Evolutionary conservation across 768 basidiomycete species (phyloP).

Genomic region (Mycena kentingensis): DNA sequence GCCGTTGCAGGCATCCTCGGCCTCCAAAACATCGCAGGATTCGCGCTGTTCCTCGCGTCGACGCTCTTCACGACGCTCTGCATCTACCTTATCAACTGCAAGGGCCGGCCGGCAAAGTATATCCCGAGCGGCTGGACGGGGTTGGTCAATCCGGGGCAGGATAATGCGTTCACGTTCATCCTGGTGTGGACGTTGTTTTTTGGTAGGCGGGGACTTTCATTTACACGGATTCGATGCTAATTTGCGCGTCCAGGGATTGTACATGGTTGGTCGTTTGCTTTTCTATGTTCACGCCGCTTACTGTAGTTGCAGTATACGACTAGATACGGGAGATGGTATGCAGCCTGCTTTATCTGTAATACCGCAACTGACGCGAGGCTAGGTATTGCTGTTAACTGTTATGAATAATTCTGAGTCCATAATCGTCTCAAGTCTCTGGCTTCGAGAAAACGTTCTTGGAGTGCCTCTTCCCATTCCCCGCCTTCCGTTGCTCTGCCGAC

Average conservation of each 20-base stretch:
- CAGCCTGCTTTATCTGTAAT: too few species aligned
- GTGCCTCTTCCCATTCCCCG: too few species aligned
- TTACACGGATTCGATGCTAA: background rate
- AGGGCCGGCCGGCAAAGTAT: conserved; percentile 62
- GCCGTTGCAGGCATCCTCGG: conserved; percentile 89
- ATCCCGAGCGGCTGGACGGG: conserved; percentile 64
- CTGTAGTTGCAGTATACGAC: too few species aligned
- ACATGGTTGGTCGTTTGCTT: conserved; percentile 46
- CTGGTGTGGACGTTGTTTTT: conserved; percentile 94
- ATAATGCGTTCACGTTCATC: conserved; percentile 88
- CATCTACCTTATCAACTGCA: conserved; percentile 72
- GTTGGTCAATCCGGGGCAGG: conserved; percentile 82
- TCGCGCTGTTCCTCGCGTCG: conserved; percentile 71
- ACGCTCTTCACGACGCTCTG: conserved; percentile 67
- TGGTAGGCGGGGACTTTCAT: conserved; percentile 50
- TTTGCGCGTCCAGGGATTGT: conserved; percentile 42
- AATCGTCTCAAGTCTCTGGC: too few species aligned
- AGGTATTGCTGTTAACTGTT: too few species aligned
- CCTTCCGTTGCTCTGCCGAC: too few species aligned
- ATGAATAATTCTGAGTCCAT: too few species aligned
- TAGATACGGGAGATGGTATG: too few species aligned
- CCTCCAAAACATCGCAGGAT: conserved; percentile 82
- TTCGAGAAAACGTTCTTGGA: too few species aligned
- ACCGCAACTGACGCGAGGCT: too few species aligned
- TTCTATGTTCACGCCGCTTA: too few species aligned